These are phyloP conservation scores for Saccharomycopsis olivae DNA, from an alignment of 805 yeast species.

Conservation along the genomic window DNA sequence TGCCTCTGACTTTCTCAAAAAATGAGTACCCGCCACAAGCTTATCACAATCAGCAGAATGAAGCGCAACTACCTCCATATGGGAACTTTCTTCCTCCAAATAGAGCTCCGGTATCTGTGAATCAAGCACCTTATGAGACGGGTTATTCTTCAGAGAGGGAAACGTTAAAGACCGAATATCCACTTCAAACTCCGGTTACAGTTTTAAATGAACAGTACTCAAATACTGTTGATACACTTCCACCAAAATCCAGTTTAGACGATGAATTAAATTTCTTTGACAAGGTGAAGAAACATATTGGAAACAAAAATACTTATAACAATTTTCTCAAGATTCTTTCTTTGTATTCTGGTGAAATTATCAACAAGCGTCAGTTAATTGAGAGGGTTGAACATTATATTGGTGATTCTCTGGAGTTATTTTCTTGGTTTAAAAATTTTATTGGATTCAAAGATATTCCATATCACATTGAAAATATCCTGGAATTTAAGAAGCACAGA, in stretches of 20 bases:
- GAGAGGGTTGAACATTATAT: conserved; percentile 77
- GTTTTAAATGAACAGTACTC: background rate
- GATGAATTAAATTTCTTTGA: conserved; percentile 91
- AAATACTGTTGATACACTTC: background rate
- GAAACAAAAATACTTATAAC: conserved; percentile 78
- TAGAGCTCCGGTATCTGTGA: background rate
- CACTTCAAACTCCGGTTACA: background rate
- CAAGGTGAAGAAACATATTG: conserved; percentile 64
- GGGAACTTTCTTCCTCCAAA: conserved; percentile 5
- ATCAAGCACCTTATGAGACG: background rate
- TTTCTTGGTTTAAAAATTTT: conserved; percentile 86
- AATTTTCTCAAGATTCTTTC: conserved; percentile 85
- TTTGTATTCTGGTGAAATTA: conserved; percentile 78
- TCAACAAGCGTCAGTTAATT: conserved; percentile 72
- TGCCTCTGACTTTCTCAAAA: background rate
- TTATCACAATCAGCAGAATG: background rate
- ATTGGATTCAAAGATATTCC: conserved; percentile 86
- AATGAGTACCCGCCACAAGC: background rate
- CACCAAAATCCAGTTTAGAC: conserved; percentile 31
- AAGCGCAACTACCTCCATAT: conserved; percentile 5
- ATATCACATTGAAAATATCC: conserved; percentile 75
- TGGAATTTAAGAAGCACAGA: conserved; percentile 72
- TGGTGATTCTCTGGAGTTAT: conserved; percentile 69
- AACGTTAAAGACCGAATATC: background rate
- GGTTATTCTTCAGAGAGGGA: conserved; percentile 6